Conservation (phyloP, 139 green algal genomes). For the Chlamydomonas urium region DNA sequence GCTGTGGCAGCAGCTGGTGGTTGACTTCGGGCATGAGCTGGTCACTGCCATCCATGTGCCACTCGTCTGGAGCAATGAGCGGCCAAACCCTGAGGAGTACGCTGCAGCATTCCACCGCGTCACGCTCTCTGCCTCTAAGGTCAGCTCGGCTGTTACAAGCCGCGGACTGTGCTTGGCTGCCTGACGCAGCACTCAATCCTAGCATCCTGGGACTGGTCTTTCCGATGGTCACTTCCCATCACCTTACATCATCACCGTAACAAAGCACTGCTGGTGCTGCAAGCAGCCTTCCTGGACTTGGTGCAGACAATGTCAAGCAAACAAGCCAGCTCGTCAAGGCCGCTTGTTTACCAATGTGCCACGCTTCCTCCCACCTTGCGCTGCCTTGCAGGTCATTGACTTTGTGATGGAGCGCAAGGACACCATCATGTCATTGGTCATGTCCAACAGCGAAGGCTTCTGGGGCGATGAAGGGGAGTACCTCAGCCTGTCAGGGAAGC, state of each 20-base stretch:
- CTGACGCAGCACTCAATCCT: too few species aligned
- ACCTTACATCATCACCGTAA: too few species aligned
- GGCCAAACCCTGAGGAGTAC: constrained; percentile 50
- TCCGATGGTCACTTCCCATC: too few species aligned
- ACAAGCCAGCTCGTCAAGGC: too few species aligned
- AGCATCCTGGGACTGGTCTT: too few species aligned
- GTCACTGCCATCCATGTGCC: constrained; percentile 60
- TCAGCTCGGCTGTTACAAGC: constrained; percentile 4
- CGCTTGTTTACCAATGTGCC: too few species aligned
- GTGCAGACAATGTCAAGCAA: too few species aligned
- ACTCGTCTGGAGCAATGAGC: constrained; percentile 46
- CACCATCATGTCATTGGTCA: constrained; percentile 28
- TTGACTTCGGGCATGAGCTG: constrained; percentile 66
- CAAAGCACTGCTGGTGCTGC: too few species aligned
- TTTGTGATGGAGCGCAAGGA: constrained; percentile 37
- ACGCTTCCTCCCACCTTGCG: too few species aligned
- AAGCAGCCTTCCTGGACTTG: too few species aligned
- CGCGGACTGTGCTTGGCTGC: too few species aligned
- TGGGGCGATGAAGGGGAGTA: constrained; percentile 50
- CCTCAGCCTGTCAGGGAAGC: constrained; percentile 48
- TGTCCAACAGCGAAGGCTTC: constrained; percentile 50
- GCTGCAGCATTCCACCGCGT: constrained; percentile 8
- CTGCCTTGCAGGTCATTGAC: constrained; percentile 43
- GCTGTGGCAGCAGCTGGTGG: constrained; percentile 39
- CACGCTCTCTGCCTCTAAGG: constrained; percentile 20